Conservation (phyloP, 1,139 yeast genomes). For the Wickerhamomyces sp. region DNA sequence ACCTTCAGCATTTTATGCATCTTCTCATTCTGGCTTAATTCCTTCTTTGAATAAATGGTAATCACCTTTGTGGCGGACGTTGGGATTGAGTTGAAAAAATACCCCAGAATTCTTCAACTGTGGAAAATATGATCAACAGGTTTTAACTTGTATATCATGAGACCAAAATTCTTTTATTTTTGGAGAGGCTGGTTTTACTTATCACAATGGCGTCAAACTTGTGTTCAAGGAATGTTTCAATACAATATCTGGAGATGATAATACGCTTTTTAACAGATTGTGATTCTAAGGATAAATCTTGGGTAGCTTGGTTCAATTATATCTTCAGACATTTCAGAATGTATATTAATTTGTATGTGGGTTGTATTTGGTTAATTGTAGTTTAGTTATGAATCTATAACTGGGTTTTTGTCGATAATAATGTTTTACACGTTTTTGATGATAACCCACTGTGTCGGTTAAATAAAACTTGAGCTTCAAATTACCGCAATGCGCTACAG, state of each 20-base stretch:
- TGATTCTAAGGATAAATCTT: slow-evolving; percentile 18
- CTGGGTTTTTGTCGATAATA: neutral
- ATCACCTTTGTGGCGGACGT: slow-evolving; percentile 87
- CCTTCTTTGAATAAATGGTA: slow-evolving; percentile 94
- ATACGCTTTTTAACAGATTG: neutral
- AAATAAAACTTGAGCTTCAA: too few relatives aligned
- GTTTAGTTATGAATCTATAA: neutral
- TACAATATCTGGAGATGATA: slow-evolving; percentile 22
- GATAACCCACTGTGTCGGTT: too few relatives aligned
- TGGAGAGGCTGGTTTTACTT: slow-evolving; percentile 80
- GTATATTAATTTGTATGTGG: neutral
- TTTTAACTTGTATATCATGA: slow-evolving; percentile 82
- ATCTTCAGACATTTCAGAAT: slow-evolving; percentile 22
- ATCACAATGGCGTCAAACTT: slow-evolving; percentile 98
- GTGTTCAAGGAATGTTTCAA: slow-evolving; percentile 82
- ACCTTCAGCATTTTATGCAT: slow-evolving; percentile 77
- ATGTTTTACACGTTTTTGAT: neutral
- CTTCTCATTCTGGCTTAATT: slow-evolving; percentile 99
- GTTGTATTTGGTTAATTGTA: neutral
- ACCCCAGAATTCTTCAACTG: slow-evolving; percentile 99
- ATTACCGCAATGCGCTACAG: too few relatives aligned
- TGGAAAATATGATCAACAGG: slow-evolving; percentile 87
- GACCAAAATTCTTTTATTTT: slow-evolving; percentile 83
- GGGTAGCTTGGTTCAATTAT: slow-evolving; percentile 22
- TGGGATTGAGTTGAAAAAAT: slow-evolving; percentile 91